These are phyloP conservation scores for Fusarium sp. DNA, from an alignment of 2,329 filamentous ascomycete species.

Conservation along the genomic window DNA sequence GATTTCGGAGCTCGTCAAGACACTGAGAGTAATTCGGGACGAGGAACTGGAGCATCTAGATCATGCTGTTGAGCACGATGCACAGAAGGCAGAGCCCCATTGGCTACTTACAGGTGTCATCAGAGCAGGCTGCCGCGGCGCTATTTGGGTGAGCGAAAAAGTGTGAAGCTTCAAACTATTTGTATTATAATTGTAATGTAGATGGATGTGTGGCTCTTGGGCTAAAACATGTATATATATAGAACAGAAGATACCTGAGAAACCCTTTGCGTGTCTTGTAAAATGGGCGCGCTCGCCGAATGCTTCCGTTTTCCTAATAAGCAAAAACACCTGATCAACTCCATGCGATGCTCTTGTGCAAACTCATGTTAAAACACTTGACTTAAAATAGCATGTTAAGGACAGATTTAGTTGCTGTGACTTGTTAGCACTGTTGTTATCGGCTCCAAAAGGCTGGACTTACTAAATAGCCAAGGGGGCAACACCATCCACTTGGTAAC, in stretches of 20 bases:
- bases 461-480: slow-evolving; percentile 98
- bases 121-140: slow-evolving; percentile 88
- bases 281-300: slow-evolving; percentile 31
- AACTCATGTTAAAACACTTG: slow-evolving; percentile 22
- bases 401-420: slow-evolving; percentile 52
- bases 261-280: slow-evolving; percentile 26
- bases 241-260: slow-evolving; percentile 25
- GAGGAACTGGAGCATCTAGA: slow-evolving; percentile 98
- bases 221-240: slow-evolving; percentile 42
- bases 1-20: slow-evolving; percentile 78
- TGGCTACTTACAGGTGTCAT: slow-evolving; percentile 91
- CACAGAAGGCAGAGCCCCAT: slow-evolving; percentile 90
- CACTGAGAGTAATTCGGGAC: slow-evolving; percentile 87
- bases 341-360: slow-evolving; percentile 46
- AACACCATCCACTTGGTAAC: slow-evolving; percentile 96
- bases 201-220: slow-evolving; percentile 22
- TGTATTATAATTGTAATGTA: slow-evolving; percentile 51
- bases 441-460: slow-evolving; percentile 57
- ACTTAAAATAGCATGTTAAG: slow-evolving; percentile 23
- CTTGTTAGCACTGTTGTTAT: slow-evolving; percentile 47
- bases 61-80: slow-evolving; percentile 93
- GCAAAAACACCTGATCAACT: slow-evolving; percentile 39
- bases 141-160: slow-evolving; percentile 91
- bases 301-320: slow-evolving; percentile 32
- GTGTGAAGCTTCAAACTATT: slow-evolving; percentile 61